Conservation (phyloP, 495 filamentous ascomycete species). For the Hypoxylon fragiforme region DNA sequence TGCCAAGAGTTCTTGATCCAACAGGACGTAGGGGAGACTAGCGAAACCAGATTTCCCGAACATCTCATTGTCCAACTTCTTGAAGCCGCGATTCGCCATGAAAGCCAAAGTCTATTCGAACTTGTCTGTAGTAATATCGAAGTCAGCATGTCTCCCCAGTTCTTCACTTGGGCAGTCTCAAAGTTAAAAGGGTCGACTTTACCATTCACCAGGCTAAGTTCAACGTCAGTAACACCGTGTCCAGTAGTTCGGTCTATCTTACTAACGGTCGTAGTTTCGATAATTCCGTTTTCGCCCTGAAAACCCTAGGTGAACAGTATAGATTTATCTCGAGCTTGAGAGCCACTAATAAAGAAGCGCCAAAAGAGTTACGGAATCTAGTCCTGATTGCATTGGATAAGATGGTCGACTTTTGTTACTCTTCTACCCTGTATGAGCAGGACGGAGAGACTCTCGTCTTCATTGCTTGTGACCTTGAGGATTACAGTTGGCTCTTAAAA, state of each 20-base stretch:
- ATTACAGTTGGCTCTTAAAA: slow-evolving; percentile 8
- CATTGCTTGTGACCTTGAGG: slow-evolving; percentile 4
- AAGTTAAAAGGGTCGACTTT: background rate
- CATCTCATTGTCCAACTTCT: slow-evolving; percentile 4
- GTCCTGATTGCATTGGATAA: background rate
- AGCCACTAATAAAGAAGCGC: background rate
- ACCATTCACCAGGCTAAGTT: background rate
- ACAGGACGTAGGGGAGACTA: background rate
- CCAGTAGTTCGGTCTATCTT: background rate
- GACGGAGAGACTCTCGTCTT: slow-evolving; percentile 12
- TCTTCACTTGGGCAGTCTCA: slow-evolving; percentile 1
- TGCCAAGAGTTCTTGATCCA: background rate
- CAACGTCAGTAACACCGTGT: slow-evolving; percentile 1
- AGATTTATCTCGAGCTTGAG: background rate
- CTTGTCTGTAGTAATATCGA: slow-evolving; percentile 5
- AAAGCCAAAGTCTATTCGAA: slow-evolving; percentile 1
- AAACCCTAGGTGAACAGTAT: slow-evolving; percentile 11
- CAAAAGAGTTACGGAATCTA: background rate
- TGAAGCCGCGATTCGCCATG: background rate
- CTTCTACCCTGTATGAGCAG: slow-evolving; percentile 4
- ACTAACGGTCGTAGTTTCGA: slow-evolving; percentile 9
- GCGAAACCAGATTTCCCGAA: background rate
- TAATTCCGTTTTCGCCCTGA: background rate
- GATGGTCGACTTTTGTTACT: slow-evolving; percentile 6
- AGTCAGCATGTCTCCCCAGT: slow-evolving; percentile 1